Percentiles rank a stretch among this genome's conserved stretches.
Evolutionary conservation across 1,139 yeast genomes (phyloP).

Genomic region (Yarrowia galli): DNA sequence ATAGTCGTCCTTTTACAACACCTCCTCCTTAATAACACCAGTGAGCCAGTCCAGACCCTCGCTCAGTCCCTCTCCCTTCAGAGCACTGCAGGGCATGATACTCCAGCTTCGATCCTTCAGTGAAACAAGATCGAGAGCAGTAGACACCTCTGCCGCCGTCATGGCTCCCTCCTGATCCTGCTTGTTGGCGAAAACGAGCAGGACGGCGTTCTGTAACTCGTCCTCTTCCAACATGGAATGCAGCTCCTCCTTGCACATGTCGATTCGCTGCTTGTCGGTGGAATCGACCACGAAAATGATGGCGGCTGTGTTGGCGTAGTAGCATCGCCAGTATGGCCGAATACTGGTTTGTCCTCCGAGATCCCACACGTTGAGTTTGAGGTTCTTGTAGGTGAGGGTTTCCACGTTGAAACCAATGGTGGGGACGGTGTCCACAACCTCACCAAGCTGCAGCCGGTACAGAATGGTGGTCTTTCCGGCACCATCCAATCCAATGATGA

Average conservation of each 20-base stretch:
- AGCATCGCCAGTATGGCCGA: slow-evolving; percentile 98
- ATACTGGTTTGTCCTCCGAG: slow-evolving; percentile 97
- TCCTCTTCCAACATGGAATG: slow-evolving; percentile 93
- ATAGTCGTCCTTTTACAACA: slow-evolving; percentile 43
- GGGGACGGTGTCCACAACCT: slow-evolving; percentile 92
- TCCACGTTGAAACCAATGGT: slow-evolving; percentile 98
- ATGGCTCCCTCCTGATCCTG: slow-evolving; percentile 97
- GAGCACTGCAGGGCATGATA: slow-evolving; percentile 94
- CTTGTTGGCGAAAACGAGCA: slow-evolving; percentile 93
- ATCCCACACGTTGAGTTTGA: slow-evolving; percentile 87
- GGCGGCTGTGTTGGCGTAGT: slow-evolving; percentile 95
- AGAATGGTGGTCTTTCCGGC: slow-evolving; percentile 97
- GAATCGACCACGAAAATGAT: slow-evolving; percentile 96
- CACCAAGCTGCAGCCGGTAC: slow-evolving; percentile 89
- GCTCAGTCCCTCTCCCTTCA: slow-evolving; percentile 92
- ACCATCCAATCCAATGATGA: slow-evolving; percentile 94
- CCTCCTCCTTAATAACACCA: slow-evolving; percentile 89
- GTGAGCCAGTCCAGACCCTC: slow-evolving; percentile 96
- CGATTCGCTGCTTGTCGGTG: slow-evolving; percentile 92
- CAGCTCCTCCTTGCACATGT: slow-evolving; percentile 84
- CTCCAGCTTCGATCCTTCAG: slow-evolving; percentile 98
- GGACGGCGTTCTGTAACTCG: slow-evolving; percentile 86
- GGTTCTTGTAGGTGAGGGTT: slow-evolving; percentile 85
- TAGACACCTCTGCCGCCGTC: slow-evolving; percentile 93
- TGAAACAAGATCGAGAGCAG: slow-evolving; percentile 82